Evolutionary conservation across 2,329 filamentous ascomycete species (phyloP), one percentile per base, ranked within the genome.

Genomic region (Aspergillus uvarum): DNA sequence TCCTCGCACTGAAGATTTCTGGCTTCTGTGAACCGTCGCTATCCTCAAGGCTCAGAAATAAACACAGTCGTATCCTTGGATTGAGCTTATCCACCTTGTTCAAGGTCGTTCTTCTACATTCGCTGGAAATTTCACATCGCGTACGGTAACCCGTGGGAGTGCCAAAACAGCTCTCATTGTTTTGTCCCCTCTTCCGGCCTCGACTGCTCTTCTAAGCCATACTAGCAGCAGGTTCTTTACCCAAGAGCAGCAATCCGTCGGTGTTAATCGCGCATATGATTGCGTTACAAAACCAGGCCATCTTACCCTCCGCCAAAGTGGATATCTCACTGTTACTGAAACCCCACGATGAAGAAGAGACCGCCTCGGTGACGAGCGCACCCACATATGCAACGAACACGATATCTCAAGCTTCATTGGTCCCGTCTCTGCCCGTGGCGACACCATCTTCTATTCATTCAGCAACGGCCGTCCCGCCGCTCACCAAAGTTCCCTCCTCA

Each of bases 311-410:
- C 85, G 86, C 82, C 87, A 93, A 83, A 85, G 89, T 96, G 92
- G 92, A 96, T 93, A 96, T 96, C 89, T 87, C 90, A 79, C 88
- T 89, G 68, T 86, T 96, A 68, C 85, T 96, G 79, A 91, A 93
- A 84, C 85, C 83, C 64, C 72, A 77, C 70, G 72, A 74, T 75
- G 72, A 76, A 64, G 72, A 74, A 65, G 72, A 73, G 64, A 66
- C 69, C 57, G 49, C 71, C 66, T 63, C 69, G 54, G 61, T 68
- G 63, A 68, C 71, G 57, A 66, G 66, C 48, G 59, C 69, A 38
- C 59, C 79, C 47, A 73, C 76, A 50, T 71, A 73, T 56, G 68
- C 70, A 47, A 65, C 72, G 29, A 71, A 70, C 61, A 61, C 70
- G 32, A 59, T 65, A 22, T 64, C 67, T 16, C 67, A 68, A 21